Evolutionary conservation across 192 early-diverging fungal species (phyloP).

Genomic region (Thamnidium elegans): DNA sequence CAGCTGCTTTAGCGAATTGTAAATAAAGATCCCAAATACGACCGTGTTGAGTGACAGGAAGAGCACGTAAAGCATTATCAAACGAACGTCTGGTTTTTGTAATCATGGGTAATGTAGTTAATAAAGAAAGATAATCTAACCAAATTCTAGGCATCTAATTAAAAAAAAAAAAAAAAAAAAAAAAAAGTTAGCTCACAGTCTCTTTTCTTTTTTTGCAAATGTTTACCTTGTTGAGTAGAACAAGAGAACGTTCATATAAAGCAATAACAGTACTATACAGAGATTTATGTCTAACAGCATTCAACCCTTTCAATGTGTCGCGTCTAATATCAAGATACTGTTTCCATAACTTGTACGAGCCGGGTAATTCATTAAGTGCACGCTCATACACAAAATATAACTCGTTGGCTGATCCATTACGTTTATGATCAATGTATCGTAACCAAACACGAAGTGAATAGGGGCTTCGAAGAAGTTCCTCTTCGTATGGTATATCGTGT

Average conservation of each 20-base stretch:
- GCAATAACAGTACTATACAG: constrained; percentile 66
- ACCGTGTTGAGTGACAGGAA: constrained; percentile 93
- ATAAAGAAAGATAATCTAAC: constrained; percentile 72
- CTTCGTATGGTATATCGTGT: constrained; percentile 65
- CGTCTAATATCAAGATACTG: constrained; percentile 72
- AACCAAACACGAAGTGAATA: constrained; percentile 80
- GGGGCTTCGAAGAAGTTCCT: constrained; percentile 64
- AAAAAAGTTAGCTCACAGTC: neutral
- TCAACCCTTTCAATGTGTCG: constrained; percentile 43
- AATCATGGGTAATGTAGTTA: constrained; percentile 66
- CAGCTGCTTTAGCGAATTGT: constrained; percentile 68
- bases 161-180: no score
- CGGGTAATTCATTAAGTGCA: constrained; percentile 81
- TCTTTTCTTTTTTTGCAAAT: neutral
- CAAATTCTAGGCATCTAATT: constrained; percentile 88
- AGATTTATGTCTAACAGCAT: constrained; percentile 51
- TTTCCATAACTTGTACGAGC: constrained; percentile 97
- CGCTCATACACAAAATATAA: constrained; percentile 81
- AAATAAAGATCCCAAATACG: constrained; percentile 88
- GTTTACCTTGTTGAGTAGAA: constrained; percentile 83
- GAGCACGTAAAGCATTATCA: constrained; percentile 82
- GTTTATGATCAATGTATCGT: constrained; percentile 88
- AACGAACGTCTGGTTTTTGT: constrained; percentile 79
- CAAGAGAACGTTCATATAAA: constrained; percentile 84
- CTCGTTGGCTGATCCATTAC: constrained; percentile 37